Conservation (phyloP, 2,329 filamentous ascomycete genomes). For the Geosmithia putterillii region DNA sequence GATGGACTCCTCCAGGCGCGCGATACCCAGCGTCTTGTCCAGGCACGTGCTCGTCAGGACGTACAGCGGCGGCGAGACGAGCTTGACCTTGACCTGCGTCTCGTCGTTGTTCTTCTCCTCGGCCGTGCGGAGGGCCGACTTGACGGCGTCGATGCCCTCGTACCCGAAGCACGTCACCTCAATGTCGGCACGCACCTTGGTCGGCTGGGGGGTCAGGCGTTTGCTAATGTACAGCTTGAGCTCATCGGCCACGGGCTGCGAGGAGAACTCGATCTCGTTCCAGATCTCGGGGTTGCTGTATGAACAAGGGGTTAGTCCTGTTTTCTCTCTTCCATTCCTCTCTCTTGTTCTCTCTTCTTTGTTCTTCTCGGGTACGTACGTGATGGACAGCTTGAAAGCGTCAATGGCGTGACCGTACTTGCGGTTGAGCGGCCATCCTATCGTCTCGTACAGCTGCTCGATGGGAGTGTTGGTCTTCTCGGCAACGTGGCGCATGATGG, state of each 20-base stretch:
- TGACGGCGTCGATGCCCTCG: slow-evolving; percentile 97
- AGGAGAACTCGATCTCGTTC: slow-evolving; percentile 85
- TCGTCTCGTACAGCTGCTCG: slow-evolving; percentile 83
- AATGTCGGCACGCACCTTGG: slow-evolving; percentile 94
- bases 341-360: neutral
- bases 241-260: slow-evolving; percentile 73
- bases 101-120: slow-evolving; percentile 88
- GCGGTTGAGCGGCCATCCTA: slow-evolving; percentile 95
- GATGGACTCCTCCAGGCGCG: slow-evolving; percentile 78
- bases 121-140: slow-evolving; percentile 79
- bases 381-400: slow-evolving; percentile 98
- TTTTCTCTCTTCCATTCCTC: neutral
- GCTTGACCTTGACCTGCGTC: slow-evolving; percentile 93
- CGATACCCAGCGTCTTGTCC: slow-evolving; percentile 81
- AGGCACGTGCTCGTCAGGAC: slow-evolving; percentile 91
- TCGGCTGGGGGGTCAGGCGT: slow-evolving; percentile 93
- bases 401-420: slow-evolving; percentile 95
- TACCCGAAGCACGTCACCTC: slow-evolving; percentile 94
- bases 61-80: slow-evolving; percentile 95
- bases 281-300: slow-evolving; percentile 83
- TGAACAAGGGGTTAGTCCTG: slow-evolving; percentile 7
- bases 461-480: slow-evolving; percentile 95
- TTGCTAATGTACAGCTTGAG: slow-evolving; percentile 93
- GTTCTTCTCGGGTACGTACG: slow-evolving; percentile 38
- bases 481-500: slow-evolving; percentile 96